Base-by-base conservation (phyloP, 805 yeast species). In the Naumovozyma castellii region DNA sequence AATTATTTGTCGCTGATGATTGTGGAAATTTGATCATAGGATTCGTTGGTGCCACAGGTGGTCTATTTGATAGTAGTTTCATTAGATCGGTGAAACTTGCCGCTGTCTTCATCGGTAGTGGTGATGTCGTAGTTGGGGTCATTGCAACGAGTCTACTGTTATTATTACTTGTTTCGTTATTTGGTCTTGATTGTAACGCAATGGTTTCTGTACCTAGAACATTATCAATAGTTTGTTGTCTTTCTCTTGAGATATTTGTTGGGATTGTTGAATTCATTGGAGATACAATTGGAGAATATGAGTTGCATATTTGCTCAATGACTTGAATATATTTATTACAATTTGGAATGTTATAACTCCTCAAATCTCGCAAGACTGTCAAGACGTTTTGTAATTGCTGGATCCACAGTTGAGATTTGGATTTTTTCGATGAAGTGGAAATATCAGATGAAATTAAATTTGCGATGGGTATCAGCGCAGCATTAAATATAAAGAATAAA, bases 401-500 rank as follows among this genome's bases (percentile, higher is more conserved):
- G 8, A 40, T 19, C 32, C 35, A 40, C 15, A 32, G 31, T 5
- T 32, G n/a, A 14, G 10, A 33, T 19, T 30, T 29, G 3, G 19
- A 15, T 14, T 29, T 35, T 12, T 36, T 29, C 17, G 27, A 1
- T 3, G 40, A 33, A 2, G 36, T 14, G 1, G 39, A 29, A 22
- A 38, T 27, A 20, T 20, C 16, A 8, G 34, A 16, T 14, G 71
- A 59, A 43, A 69, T 63, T 15, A 67, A 50, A 42, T 71, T 67
- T 5, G 70, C 65, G 27, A 76, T 67, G 6, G 80, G 77, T 36
- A 78, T 73, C 41, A 78, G 57, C 3, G 73, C 70, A 1, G 84
- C 82, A 53, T 78, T 83, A 58, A 78, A 76, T 12, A 76, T 46
- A 54, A 75, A 79, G 50, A 75, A 78, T 0, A 77, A 72, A 3